Base-by-base conservation (phyloP, 495 filamentous ascomycete species). In the Penicillium ucsense region DNA sequence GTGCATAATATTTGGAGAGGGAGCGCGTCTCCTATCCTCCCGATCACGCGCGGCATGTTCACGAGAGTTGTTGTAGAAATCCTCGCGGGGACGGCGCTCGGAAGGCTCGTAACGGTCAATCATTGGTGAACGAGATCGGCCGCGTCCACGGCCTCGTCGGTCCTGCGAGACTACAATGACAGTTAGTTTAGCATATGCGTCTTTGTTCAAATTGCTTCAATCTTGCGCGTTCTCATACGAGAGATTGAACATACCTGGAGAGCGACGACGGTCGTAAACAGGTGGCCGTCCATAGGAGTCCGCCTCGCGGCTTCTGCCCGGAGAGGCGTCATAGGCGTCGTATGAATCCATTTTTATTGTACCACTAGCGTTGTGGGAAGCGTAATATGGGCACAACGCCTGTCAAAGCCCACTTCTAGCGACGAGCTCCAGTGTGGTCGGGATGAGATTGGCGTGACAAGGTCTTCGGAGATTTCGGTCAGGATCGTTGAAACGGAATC, bases 51-150 rank as follows among this genome's bases (percentile, higher is more conserved):
- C 54, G 29, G 76, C 73, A 46, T 88, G 83, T 51, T 94, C 88
- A 36, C 87, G 81, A 29, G 73, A 56, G 28, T 55, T 68, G 49
- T 66, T 60, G 43, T 77, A 76, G 34, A 68, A 74, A 28, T 76
- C 73, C 11, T 78, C 75, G 49, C 73, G 64, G 20, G 66, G 36
- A 6, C 77, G 78, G 33, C 77, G 75, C 31, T 70, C 72, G 36
- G 79, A 71, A 35, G 85, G 82, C 56, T 87, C 82, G 48, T 86
- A 89, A 9, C 84, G 77, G 60, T 87, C 83, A 44, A 89, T 82
- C 38, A 77, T 68, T 27, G 87, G 87, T 3, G 87, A 91, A 12
- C 87, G 79, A 28, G 85, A 88, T 43, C 87, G 82, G 38, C 59
- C 66, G 37, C 74, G 73, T 43, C 64, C 66, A 40, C 72, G 71